phyloP scores from a whole-genome alignment of 768 basidiomycete genomes.

The Russula virescens region DNA sequence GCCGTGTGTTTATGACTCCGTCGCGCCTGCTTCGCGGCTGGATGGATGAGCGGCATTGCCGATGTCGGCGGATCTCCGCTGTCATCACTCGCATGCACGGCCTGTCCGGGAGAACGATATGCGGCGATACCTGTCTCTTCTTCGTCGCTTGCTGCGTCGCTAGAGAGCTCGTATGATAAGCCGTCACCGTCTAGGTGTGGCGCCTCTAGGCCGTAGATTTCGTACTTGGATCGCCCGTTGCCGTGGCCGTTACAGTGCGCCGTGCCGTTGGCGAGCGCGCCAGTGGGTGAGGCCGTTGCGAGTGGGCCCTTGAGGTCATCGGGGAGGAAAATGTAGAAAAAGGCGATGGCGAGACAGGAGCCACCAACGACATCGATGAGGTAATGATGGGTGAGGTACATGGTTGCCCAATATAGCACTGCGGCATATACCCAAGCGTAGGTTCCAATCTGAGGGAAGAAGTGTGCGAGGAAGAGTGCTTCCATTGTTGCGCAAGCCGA shows the following conservation, averaged over 20 bases:
- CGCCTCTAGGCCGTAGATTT: slow-evolving; percentile 69
- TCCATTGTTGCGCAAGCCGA: slow-evolving; percentile 87
- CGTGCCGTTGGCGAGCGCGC: slow-evolving; percentile 30
- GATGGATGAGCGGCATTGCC: slow-evolving; percentile 33
- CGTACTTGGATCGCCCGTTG: slow-evolving; percentile 55
- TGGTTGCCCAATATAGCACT: slow-evolving; percentile 94
- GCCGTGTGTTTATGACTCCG: slow-evolving; percentile 72
- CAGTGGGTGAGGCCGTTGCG: slow-evolving; percentile 48
- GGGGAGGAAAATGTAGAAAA: slow-evolving; percentile 87
- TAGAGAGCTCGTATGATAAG: slow-evolving; percentile 51
- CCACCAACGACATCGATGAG: slow-evolving; percentile 96
- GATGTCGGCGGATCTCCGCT: slow-evolving; percentile 28
- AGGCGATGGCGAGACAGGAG: slow-evolving; percentile 79
- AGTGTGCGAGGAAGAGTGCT: slow-evolving; percentile 89
- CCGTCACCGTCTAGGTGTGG: slow-evolving; percentile 40
- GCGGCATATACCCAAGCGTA: slow-evolving; percentile 81
- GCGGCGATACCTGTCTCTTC: slow-evolving; percentile 64
- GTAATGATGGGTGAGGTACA: slow-evolving; percentile 99
- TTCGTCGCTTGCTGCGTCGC: slow-evolving; percentile 51
- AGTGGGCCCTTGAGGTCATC: slow-evolving; percentile 60
- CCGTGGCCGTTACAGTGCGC: slow-evolving; percentile 22
- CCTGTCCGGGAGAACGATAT: slow-evolving; percentile 53
- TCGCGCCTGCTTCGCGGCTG: slow-evolving; percentile 26
- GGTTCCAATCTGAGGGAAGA: slow-evolving; percentile 71
- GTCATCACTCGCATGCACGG: not conserved